Base-by-base conservation (phyloP, 2,329 filamentous ascomycete genomes). In the Sarocladium brachiariae region DNA sequence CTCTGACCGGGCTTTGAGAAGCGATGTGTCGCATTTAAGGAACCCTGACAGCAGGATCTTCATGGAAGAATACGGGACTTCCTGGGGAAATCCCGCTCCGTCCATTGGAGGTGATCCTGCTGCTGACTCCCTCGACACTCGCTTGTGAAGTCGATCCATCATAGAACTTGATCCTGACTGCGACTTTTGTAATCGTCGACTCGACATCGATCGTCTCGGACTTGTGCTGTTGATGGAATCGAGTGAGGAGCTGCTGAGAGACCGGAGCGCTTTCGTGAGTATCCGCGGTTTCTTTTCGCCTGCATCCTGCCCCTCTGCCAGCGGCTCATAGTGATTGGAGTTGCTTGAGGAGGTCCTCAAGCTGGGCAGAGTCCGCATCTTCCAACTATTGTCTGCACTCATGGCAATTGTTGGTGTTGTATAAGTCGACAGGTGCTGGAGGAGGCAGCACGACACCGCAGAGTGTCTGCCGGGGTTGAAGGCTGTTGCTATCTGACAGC, bases 11-110 rank as follows among this genome's bases (percentile, higher is more conserved):
- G 71, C 64, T 52, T 76, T 78, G 54, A 76, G 64, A 2, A 77
- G 62, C 18, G 73, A 72, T 4, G 72, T 62, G 51, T 79, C 75
- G 1, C 71, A 63, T 58, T 78, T 77, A 31, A 81, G 64, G 14
- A 71, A 62, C 2, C 74, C 74, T 47, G 69, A 70, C 43, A 71
- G 71, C 35, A 75, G 55, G 16, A 76, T 57, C 33, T 68, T 67
- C 65, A 71, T 70, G 11, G 61, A 56, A 2, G 61, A 56, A 39
- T 68, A 66, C 3, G 65, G 59, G 14, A 60, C 58, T 19, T 71
- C 65, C 9, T 61, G 43, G 4, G 63, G 56, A 24, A 59, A 57
- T 13, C 53, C 56, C 4, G 64, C 58, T 10, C 59, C 41, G 38
- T 69, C 66, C 16, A 60, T 56, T 23, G 61, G 59, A 5, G 64